Conservation (phyloP, 2,329 filamentous ascomycete genomes). For the Claviceps maximensis region DNA sequence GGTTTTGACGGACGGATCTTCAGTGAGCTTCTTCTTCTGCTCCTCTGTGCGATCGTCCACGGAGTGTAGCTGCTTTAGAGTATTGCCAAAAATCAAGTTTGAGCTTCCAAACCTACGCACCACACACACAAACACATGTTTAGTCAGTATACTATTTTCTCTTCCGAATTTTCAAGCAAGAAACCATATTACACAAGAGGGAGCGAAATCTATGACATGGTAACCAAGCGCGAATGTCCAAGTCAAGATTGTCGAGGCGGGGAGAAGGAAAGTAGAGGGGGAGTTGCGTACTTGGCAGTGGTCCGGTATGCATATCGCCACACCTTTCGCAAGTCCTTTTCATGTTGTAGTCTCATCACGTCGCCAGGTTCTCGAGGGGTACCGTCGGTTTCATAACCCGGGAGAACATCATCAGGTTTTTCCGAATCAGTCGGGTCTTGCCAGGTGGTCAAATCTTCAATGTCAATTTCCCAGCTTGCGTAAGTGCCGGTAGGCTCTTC, state of each 20-base stretch:
- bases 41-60: slow-evolving; percentile 24
- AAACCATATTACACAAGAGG: neutral
- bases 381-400: slow-evolving; percentile 24
- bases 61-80: slow-evolving; percentile 32
- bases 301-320: slow-evolving; percentile 28
- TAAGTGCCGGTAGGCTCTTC: slow-evolving; percentile 10
- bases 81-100: slow-evolving; percentile 44
- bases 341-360: slow-evolving; percentile 22
- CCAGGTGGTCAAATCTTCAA: slow-evolving; percentile 23
- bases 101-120: slow-evolving; percentile 26
- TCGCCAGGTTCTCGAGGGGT: slow-evolving; percentile 19
- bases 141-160: neutral
- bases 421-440: slow-evolving; percentile 22
- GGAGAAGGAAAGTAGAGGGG: neutral
- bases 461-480: slow-evolving; percentile 21
- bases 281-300: slow-evolving; percentile 22
- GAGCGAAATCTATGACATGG: neutral
- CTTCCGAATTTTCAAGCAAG: no score
- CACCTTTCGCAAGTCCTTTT: slow-evolving; percentile 29
- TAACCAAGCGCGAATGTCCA: no score
- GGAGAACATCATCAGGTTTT: slow-evolving; percentile 21
- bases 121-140: no score
- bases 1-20: slow-evolving; percentile 20
- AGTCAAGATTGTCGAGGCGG: no score
- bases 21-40: slow-evolving; percentile 17